Evolutionary conservation across 2,329 filamentous ascomycete genomes (phyloP).

Genomic region (Clarireedia homoeocarpa): DNA sequence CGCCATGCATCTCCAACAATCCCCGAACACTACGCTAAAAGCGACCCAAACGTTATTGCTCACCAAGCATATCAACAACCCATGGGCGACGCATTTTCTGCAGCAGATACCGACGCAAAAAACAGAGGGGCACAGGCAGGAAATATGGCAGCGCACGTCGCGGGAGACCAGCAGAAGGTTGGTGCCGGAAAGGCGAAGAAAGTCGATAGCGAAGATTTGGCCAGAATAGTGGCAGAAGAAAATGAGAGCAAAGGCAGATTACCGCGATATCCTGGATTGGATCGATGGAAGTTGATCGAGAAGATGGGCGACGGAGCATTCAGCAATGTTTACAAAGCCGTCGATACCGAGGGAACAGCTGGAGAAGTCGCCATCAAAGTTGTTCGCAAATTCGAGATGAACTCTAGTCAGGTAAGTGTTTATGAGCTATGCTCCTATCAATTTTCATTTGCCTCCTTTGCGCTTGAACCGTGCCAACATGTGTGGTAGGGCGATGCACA

Average conservation of each 20-base stretch:
- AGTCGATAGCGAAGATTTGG: slow-evolving; percentile 61
- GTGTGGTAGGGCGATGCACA: slow-evolving; percentile 73
- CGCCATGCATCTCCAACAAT: slow-evolving; percentile 41
- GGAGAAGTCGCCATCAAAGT: slow-evolving; percentile 95
- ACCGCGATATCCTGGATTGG: slow-evolving; percentile 75
- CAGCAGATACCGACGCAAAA: slow-evolving; percentile 49
- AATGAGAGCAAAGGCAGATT: slow-evolving; percentile 79
- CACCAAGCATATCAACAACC: slow-evolving; percentile 43
- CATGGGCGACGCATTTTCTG: slow-evolving; percentile 51
- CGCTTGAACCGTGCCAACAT: slow-evolving; percentile 44
- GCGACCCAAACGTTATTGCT: slow-evolving; percentile 54
- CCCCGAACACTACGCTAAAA: slow-evolving; percentile 28
- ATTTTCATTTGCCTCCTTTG: slow-evolving; percentile 26
- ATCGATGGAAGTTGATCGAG: slow-evolving; percentile 78
- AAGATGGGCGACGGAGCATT: slow-evolving; percentile 99
- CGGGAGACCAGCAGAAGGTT: slow-evolving; percentile 44
- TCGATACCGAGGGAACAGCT: slow-evolving; percentile 61
- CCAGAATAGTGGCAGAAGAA: slow-evolving; percentile 86
- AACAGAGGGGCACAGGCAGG: slow-evolving; percentile 63
- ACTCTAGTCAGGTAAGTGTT: slow-evolving; percentile 87
- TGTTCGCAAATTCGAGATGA: slow-evolving; percentile 98
- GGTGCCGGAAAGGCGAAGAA: slow-evolving; percentile 33
- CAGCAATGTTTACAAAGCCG: slow-evolving; percentile 93
- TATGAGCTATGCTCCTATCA: neutral
- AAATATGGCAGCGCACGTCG: slow-evolving; percentile 55